Conservation (phyloP, 257 asterid species). For the Nicotiana tabacum region DNA sequence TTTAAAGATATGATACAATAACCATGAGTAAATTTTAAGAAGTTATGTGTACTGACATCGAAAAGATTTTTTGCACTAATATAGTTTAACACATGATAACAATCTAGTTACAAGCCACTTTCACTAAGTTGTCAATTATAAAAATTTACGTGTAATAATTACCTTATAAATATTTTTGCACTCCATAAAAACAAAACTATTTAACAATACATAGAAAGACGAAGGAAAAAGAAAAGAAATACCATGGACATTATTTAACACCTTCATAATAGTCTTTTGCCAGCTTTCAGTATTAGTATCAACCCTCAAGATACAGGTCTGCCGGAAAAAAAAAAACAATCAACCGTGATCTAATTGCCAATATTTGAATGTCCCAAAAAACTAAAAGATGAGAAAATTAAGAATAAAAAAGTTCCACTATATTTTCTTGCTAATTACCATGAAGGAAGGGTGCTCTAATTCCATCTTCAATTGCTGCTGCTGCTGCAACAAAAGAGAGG, state of each 20-base stretch:
- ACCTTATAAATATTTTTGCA: too few species aligned
- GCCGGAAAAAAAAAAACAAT: neutral
- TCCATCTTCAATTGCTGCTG: neutral
- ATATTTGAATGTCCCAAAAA: neutral
- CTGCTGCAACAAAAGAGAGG: too few species aligned
- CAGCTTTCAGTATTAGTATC: neutral
- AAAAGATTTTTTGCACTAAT: too few species aligned
- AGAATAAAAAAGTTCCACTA: neutral
- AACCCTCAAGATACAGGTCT: neutral
- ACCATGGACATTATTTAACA: neutral
- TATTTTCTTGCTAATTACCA: neutral
- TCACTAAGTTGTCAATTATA: too few species aligned
- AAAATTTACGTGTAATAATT: too few species aligned
- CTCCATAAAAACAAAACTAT: neutral
- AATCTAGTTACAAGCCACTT: too few species aligned
- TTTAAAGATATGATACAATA: too few species aligned
- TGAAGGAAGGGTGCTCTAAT: neutral
- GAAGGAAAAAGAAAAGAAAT: neutral
- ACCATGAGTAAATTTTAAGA: too few species aligned
- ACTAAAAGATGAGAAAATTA: neutral
- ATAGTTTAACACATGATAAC: too few species aligned
- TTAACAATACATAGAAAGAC: neutral
- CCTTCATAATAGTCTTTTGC: neutral
- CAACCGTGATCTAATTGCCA: neutral
- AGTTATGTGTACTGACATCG: too few species aligned